A percentile compares a stretch with the other conserved stretches of the same genome.
phyloP scores from a whole-genome alignment of 2,329 filamentous ascomycete species.

The Didymella lethalis region DNA sequence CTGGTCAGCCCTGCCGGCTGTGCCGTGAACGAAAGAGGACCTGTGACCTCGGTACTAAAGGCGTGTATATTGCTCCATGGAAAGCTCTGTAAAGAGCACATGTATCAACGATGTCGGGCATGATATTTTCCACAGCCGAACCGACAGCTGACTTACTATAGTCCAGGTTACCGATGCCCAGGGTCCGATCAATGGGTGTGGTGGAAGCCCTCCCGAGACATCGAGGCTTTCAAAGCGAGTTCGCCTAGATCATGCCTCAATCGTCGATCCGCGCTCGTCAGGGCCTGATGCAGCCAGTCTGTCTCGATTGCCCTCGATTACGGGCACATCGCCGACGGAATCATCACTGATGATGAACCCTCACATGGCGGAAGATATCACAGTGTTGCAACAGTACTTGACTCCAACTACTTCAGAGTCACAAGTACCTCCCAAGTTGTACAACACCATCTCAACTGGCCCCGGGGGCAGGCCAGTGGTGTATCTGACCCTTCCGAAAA shows the following conservation, averaged over 20 bases:
- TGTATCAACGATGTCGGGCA: no score
- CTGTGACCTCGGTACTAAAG: constrained; percentile 19
- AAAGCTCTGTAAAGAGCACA: no score
- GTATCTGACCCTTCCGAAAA: constrained; percentile 29
- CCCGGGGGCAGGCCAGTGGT: constrained; percentile 27
- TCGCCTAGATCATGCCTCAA: neutral
- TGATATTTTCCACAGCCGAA: no score
- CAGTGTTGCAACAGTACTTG: constrained; percentile 30
- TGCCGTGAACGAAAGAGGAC: constrained; percentile 24
- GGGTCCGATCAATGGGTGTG: neutral
- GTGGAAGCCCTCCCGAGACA: neutral
- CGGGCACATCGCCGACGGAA: constrained; percentile 24
- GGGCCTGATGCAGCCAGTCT: neutral
- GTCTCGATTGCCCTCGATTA: constrained; percentile 11
- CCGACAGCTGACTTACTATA: neutral
- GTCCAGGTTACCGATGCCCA: neutral
- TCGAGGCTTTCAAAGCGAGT: neutral
- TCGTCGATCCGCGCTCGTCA: neutral
- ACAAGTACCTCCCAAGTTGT: constrained; percentile 8
- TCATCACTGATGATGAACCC: constrained; percentile 35
- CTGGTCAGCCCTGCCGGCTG: constrained; percentile 25
- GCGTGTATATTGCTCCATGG: neutral
- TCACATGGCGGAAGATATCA: constrained; percentile 33
- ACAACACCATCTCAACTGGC: constrained; percentile 26
- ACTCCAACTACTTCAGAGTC: constrained; percentile 11